Evolutionary conservation across 2,329 filamentous ascomycete genomes (phyloP).

Genomic region (Penicillium sp.): DNA sequence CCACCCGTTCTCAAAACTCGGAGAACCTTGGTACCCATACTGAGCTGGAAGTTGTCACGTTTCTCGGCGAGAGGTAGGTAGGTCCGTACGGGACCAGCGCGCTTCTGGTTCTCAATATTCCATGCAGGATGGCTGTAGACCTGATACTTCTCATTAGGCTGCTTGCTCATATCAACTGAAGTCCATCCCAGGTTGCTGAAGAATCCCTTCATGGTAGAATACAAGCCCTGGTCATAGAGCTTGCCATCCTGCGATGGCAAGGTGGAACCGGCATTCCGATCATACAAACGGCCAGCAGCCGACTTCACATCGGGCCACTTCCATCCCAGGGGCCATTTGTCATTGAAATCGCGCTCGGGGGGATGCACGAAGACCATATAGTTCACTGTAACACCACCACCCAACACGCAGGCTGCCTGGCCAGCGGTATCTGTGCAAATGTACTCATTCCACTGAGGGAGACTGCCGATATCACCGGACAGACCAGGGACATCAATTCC

Average conservation of each 20-base stretch:
- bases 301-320: conserved; percentile 63
- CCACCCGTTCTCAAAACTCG: conserved; percentile 65
- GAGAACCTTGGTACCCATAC: conserved; percentile 65
- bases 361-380: conserved; percentile 40
- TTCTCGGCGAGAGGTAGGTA: conserved; percentile 65
- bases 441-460: conserved; percentile 19
- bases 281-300: conserved; percentile 64
- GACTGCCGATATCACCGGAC: conserved; percentile 23
- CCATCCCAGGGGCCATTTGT: conserved; percentile 69
- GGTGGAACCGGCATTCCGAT: conserved; percentile 69
- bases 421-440: conserved; percentile 22
- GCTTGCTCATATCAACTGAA: conserved; percentile 60
- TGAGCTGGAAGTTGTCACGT: conserved; percentile 66
- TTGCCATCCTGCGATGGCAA: conserved; percentile 66
- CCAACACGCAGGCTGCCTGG: conserved; percentile 26
- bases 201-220: conserved; percentile 61
- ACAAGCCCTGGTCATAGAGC: conserved; percentile 66
- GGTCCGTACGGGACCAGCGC: conserved; percentile 69
- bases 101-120: conserved; percentile 67
- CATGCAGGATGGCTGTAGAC: conserved; percentile 65
- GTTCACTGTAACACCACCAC: conserved; percentile 29
- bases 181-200: conserved; percentile 64
- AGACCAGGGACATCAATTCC: conserved; percentile 27
- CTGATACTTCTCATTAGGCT: conserved; percentile 64
- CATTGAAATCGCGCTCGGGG: conserved; percentile 62